phyloP scores from a whole-genome alignment of 805 yeast species.

The Hagleromyces aurorensis region DNA sequence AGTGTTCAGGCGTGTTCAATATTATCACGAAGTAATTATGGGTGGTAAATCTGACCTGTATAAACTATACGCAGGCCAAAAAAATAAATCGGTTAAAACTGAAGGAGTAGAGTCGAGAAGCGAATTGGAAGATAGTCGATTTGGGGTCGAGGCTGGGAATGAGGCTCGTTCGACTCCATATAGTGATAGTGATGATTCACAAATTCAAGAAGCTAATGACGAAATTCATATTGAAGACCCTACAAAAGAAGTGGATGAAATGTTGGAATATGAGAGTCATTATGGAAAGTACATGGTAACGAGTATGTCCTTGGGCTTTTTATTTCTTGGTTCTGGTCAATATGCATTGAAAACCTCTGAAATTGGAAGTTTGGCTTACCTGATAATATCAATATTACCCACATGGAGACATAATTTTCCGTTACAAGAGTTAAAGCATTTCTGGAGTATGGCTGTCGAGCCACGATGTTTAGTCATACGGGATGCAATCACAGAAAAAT shows the following conservation, averaged over 20 bases:
- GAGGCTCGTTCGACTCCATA: too few relatives aligned
- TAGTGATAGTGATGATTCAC: too few relatives aligned
- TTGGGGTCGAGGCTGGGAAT: too few relatives aligned
- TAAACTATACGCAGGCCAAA: constrained; percentile 1
- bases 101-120: too few relatives aligned
- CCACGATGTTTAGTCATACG: constrained; percentile 73
- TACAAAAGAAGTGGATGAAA: constrained; percentile 18
- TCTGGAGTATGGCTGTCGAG: constrained; percentile 82
- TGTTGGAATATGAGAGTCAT: constrained; percentile 22
- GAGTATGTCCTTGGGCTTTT: constrained; percentile 77
- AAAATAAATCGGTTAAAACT: too few relatives aligned
- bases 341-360: constrained; percentile 63
- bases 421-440: constrained; percentile 77
- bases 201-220: too few relatives aligned
- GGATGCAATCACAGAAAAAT: constrained; percentile 53
- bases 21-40: constrained; percentile 51
- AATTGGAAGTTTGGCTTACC: constrained; percentile 32
- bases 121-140: too few relatives aligned
- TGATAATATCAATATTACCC: constrained; percentile 75
- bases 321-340: constrained; percentile 90
- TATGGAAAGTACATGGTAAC: constrained; percentile 73
- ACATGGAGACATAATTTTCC: constrained; percentile 36
- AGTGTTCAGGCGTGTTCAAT: constrained; percentile 62
- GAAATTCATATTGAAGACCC: too few relatives aligned
- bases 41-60: constrained; percentile 29